Conservation (phyloP, 495 filamentous ascomycete species). For the Penicillium lagena region DNA sequence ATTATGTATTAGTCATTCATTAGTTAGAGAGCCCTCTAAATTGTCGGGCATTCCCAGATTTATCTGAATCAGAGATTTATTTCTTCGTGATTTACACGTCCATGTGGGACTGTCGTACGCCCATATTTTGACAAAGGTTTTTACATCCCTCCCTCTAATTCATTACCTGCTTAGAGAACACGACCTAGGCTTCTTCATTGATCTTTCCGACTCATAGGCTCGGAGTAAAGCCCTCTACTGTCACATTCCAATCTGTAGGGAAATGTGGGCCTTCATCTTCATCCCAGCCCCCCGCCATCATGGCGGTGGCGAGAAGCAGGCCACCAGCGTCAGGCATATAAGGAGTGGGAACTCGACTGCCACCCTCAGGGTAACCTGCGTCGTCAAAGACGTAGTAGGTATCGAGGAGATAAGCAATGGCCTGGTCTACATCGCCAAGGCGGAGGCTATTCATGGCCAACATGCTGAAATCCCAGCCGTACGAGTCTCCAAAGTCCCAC, state of each 20-base stretch:
- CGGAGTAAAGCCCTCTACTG: too few species aligned
- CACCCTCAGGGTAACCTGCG: slow-evolving; percentile 38
- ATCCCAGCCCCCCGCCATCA: slow-evolving; percentile 52
- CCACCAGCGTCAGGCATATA: slow-evolving; percentile 46
- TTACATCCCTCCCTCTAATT: too few species aligned
- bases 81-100: too few species aligned
- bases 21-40: too few species aligned
- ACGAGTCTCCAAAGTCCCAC: slow-evolving; percentile 9
- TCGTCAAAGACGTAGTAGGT: slow-evolving; percentile 8
- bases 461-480: slow-evolving; percentile 12
- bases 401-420: slow-evolving; percentile 6
- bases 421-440: slow-evolving; percentile 4
- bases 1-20: too few species aligned
- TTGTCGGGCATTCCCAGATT: too few species aligned
- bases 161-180: too few species aligned
- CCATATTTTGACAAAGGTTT: too few species aligned
- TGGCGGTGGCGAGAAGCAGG: slow-evolving; percentile 43
- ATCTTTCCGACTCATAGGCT: too few species aligned
- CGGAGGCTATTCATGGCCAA: slow-evolving; percentile 8
- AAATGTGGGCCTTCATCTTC: slow-evolving; percentile 29
- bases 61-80: too few species aligned
- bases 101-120: too few species aligned
- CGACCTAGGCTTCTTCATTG: too few species aligned
- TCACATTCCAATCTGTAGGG: not conserved
- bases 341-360: slow-evolving; percentile 45